A percentile compares a stretch with the other conserved stretches of the same genome.
Evolutionary conservation across 768 basidiomycete genomes (phyloP).

Genomic region (Brasilioporus rufonigricans): DNA sequence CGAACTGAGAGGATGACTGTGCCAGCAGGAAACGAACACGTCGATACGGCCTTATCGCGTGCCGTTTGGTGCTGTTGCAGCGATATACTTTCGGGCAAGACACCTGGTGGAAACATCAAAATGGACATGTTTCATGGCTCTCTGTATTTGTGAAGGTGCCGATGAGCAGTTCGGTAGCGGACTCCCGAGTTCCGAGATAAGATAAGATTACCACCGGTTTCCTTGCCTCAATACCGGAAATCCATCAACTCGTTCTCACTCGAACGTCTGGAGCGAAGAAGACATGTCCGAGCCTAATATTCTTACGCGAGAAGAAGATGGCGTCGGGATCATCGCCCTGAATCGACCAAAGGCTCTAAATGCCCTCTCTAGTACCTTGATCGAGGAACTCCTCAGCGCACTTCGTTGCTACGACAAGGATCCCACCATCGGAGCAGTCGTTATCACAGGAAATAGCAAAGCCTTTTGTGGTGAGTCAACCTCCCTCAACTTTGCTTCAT

Average conservation of each 20-base stretch:
- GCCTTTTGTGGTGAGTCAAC: conserved; percentile 51
- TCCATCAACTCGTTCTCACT: neutral
- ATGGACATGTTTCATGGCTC: too few relatives aligned
- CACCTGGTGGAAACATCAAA: conserved; percentile 6
- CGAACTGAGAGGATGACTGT: conserved; percentile 44
- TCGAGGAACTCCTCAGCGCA: conserved; percentile 77
- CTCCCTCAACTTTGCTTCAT: neutral
- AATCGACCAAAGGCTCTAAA: conserved; percentile 87
- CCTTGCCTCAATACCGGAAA: too few relatives aligned
- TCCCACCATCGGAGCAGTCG: conserved; percentile 71
- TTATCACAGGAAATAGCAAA: conserved; percentile 86
- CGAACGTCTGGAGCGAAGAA: neutral
- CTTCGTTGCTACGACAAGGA: conserved; percentile 67
- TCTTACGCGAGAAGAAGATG: conserved; percentile 19
- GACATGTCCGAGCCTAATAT: conserved; percentile 26
- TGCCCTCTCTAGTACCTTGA: conserved; percentile 76
- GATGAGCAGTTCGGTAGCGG: neutral
- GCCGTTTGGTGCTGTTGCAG: conserved; percentile 47
- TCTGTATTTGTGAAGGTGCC: neutral
- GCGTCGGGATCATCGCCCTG: conserved; percentile 60
- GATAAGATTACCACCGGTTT: conserved; percentile 2
- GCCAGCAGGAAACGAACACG: conserved; percentile 40
- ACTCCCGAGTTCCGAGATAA: conserved; percentile 4
- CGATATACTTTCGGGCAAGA: conserved; percentile 14
- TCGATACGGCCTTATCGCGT: conserved; percentile 51